These are phyloP conservation scores for Phaeolepiota aurea DNA, from an alignment of 768 basidiomycete species.

Conservation along the genomic window DNA sequence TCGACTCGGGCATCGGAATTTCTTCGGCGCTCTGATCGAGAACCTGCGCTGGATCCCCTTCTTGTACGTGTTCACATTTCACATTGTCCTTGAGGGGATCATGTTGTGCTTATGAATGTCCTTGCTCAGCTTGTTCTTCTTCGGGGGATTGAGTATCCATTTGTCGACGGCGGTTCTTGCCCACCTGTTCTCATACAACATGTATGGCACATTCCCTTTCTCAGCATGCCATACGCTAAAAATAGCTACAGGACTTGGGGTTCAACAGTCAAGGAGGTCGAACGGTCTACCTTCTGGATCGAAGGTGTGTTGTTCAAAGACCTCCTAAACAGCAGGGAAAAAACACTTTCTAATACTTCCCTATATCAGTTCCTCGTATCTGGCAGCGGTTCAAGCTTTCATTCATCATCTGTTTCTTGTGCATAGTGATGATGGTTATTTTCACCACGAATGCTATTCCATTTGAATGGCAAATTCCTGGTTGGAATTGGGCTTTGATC, in stretches of 20 bases:
- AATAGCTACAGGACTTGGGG: slow-evolving; percentile 37
- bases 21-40: slow-evolving; percentile 41
- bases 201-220: slow-evolving; percentile 22
- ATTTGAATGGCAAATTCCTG: slow-evolving; percentile 56
- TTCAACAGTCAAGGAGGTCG: slow-evolving; percentile 70
- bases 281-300: slow-evolving; percentile 83
- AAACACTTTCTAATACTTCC: slow-evolving; percentile 2
- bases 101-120: neutral
- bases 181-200: slow-evolving; percentile 58
- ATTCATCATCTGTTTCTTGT: slow-evolving; percentile 50
- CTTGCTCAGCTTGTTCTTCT: slow-evolving; percentile 57
- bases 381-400: slow-evolving; percentile 74
- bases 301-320: slow-evolving; percentile 32
- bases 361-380: slow-evolving; percentile 58
- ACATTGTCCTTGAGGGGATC: too few relatives aligned
- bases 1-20: slow-evolving; percentile 53
- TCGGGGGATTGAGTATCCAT: slow-evolving; percentile 68
- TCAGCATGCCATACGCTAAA: neutral
- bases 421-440: slow-evolving; percentile 55
- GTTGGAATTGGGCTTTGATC: slow-evolving; percentile 60
- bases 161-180: slow-evolving; percentile 59
- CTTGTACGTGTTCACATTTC: slow-evolving; percentile 55
- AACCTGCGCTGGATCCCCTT: slow-evolving; percentile 63
- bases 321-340: too few relatives aligned
- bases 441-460: slow-evolving; percentile 51